phyloP scores from a whole-genome alignment of 805 yeast genomes.

The Myxozyma mucilagina region DNA sequence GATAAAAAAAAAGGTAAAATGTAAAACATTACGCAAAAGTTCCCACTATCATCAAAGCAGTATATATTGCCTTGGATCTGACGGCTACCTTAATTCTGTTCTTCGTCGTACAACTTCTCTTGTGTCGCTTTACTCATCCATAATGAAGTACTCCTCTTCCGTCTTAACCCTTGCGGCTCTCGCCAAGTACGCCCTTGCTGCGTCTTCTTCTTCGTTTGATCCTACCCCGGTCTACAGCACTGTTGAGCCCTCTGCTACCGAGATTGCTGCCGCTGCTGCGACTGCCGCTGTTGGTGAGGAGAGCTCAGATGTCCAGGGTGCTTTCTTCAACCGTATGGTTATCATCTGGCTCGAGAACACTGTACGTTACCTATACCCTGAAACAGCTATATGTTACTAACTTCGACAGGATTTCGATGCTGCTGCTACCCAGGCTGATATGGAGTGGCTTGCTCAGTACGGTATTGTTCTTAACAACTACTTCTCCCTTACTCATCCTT shows the following conservation, averaged over 20 bases:
- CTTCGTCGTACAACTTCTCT: neutral
- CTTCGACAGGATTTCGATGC: constrained; percentile 47
- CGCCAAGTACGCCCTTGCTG: constrained; percentile 8
- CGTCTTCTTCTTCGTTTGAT: constrained; percentile 32
- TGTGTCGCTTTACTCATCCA: neutral
- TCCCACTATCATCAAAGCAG: no score
- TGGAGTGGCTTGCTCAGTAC: constrained; percentile 46
- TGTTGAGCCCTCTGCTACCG: constrained; percentile 40
- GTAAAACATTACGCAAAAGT: no score
- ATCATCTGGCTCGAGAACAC: constrained; percentile 56
- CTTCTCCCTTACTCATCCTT: constrained; percentile 55
- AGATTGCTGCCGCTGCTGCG: constrained; percentile 36
- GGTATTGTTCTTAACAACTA: constrained; percentile 53
- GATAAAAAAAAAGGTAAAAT: no score
- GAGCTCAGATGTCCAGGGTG: constrained; percentile 45
- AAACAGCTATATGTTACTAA: neutral
- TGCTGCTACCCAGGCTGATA: constrained; percentile 49
- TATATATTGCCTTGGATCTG: neutral
- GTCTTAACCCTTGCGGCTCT: constrained; percentile 2
- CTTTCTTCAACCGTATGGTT: constrained; percentile 45
- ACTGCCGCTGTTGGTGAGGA: constrained; percentile 40
- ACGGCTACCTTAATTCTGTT: neutral
- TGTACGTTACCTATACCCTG: constrained; percentile 12
- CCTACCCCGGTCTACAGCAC: constrained; percentile 39
- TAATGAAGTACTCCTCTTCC: constrained; percentile 3